Percentiles rank a stretch among this genome's conserved stretches.
These are phyloP conservation scores for Aspergillus thermomutatus DNA, from an alignment of 2,329 filamentous ascomycete species.

Conservation along the genomic window DNA sequence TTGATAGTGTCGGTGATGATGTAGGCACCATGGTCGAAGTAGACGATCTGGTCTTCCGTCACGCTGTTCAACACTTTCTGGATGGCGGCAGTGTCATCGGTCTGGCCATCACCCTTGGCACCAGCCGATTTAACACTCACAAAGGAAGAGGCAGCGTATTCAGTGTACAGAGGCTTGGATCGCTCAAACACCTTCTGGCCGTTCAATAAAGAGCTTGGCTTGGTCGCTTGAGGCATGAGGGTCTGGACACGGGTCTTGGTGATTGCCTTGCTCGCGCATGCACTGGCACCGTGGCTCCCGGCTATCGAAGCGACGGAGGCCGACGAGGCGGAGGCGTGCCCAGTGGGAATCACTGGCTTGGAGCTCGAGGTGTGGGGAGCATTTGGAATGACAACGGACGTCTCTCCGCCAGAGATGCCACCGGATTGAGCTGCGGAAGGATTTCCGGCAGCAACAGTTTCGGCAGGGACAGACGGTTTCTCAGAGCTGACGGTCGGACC, in stretches of 20 bases:
- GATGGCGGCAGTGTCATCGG: conserved; percentile 83
- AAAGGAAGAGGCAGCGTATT: conserved; percentile 64
- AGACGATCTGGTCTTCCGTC: conserved; percentile 57
- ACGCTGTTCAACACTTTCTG: conserved; percentile 72
- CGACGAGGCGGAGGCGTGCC: neutral
- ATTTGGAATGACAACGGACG: neutral
- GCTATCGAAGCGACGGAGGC: conserved; percentile 8
- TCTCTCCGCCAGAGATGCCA: neutral
- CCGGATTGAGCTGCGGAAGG: neutral
- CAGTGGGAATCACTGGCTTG: neutral
- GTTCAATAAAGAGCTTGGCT: conserved; percentile 65
- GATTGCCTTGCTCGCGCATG: conserved; percentile 29
- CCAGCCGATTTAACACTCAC: conserved; percentile 78
- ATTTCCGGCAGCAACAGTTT: neutral
- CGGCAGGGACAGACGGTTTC: neutral
- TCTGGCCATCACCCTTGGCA: conserved; percentile 80
- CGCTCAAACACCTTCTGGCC: conserved; percentile 69
- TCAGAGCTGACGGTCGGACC: neutral
- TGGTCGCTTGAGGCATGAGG: conserved; percentile 53
- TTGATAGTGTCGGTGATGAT: conserved; percentile 58
- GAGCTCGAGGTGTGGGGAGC: neutral
- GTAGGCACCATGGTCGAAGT: conserved; percentile 64
- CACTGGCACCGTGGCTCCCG: conserved; percentile 8
- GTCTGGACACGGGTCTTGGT: conserved; percentile 55
- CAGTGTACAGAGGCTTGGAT: conserved; percentile 84